Percentiles rank a stretch among this genome's conserved stretches.
phyloP scores from a whole-genome alignment of 257 asterid genomes.

The Scutellaria minor region DNA sequence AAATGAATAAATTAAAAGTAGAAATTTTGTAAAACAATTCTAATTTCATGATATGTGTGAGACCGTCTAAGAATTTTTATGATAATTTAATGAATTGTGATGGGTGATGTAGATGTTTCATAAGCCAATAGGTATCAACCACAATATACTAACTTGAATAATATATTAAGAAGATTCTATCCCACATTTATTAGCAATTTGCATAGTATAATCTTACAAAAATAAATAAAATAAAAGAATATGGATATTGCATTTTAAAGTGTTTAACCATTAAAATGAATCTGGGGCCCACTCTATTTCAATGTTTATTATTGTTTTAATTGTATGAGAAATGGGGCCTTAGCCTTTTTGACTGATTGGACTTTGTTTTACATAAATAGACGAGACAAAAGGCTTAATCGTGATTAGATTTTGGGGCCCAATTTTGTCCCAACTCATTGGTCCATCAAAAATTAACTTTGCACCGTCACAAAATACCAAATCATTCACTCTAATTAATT shows the following conservation, averaged over 20 bases:
- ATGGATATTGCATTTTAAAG: conserved; percentile 25
- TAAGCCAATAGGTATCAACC: too few species aligned
- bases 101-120: too few species aligned
- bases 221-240: not conserved
- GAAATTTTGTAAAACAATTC: too few species aligned
- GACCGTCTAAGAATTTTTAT: too few species aligned
- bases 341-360: conserved; percentile 33
- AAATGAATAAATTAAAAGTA: too few species aligned
- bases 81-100: too few species aligned
- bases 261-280: conserved; percentile 29
- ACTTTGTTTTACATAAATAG: conserved; percentile 22
- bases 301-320: not conserved
- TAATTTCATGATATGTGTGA: too few species aligned
- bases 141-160: too few species aligned
- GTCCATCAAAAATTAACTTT: conserved; percentile 30
- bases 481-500: not conserved
- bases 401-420: conserved; percentile 40
- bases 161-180: not conserved
- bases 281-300: conserved; percentile 4
- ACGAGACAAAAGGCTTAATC: conserved; percentile 38
- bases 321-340: conserved; percentile 21
- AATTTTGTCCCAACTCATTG: conserved; percentile 21
- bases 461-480: conserved; percentile 46
- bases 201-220: not conserved
- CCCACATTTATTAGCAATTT: not conserved